Conservation (phyloP, 2,329 filamentous ascomycete genomes). For the Talaromyces sp. region DNA sequence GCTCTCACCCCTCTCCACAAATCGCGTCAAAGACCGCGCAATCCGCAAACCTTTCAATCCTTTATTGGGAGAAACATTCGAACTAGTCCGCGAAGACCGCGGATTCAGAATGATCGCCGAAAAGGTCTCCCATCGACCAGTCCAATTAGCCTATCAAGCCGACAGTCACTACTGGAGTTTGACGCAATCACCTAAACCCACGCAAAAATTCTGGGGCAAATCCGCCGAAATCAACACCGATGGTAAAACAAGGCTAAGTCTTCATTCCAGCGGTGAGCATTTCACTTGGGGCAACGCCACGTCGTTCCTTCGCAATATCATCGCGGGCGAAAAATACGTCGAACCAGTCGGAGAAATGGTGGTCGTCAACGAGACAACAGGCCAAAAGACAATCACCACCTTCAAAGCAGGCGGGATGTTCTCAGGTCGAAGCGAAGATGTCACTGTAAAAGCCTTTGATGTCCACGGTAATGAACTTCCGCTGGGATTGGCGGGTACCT, state of each 20-base stretch:
- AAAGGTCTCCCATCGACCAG: slow-evolving; percentile 88
- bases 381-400: slow-evolving; percentile 76
- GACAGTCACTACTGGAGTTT: slow-evolving; percentile 83
- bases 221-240: slow-evolving; percentile 91
- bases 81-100: slow-evolving; percentile 79
- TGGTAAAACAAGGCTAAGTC: slow-evolving; percentile 70
- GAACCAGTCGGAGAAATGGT: slow-evolving; percentile 90
- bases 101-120: slow-evolving; percentile 91
- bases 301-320: slow-evolving; percentile 89
- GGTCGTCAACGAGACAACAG: slow-evolving; percentile 75
- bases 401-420: slow-evolving; percentile 98
- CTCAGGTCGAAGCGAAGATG: slow-evolving; percentile 86
- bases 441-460: slow-evolving; percentile 68
- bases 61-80: slow-evolving; percentile 90
- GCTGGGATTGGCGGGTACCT: slow-evolving; percentile 70
- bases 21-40: slow-evolving; percentile 79
- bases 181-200: slow-evolving; percentile 77
- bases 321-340: slow-evolving; percentile 96
- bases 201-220: slow-evolving; percentile 98
- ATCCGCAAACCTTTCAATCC: slow-evolving; percentile 97
- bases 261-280: slow-evolving; percentile 70
- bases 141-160: slow-evolving; percentile 88
- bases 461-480: slow-evolving; percentile 61
- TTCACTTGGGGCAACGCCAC: slow-evolving; percentile 88
- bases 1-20: slow-evolving; percentile 75